Conservation (phyloP, 495 filamentous ascomycete genomes). For the Usnea hakonensis region DNA sequence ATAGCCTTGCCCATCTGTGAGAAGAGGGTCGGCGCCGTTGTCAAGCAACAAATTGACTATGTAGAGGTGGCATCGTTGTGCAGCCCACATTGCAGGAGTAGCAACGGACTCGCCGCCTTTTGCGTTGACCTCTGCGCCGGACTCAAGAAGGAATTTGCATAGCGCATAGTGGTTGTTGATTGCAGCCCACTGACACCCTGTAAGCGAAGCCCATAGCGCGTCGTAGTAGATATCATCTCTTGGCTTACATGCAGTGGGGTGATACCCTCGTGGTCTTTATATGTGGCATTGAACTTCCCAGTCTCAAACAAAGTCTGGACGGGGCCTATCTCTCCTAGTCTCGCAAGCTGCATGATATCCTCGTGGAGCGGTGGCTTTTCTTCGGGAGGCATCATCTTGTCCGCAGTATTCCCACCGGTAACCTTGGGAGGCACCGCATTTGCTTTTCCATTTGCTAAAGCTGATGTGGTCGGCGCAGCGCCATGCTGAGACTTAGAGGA, state of each 20-base stretch:
- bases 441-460: constrained; percentile 46
- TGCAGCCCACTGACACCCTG: constrained; percentile 76
- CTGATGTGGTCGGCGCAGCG: constrained; percentile 25
- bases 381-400: constrained; percentile 46
- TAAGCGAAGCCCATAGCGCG: not conserved
- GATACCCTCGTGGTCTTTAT: constrained; percentile 83
- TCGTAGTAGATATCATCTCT: not conserved
- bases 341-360: constrained; percentile 93
- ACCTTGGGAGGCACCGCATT: constrained; percentile 52
- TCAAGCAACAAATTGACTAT: constrained; percentile 72
- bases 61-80: constrained; percentile 88
- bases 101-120: constrained; percentile 91
- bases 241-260: constrained; percentile 84
- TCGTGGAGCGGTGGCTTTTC: constrained; percentile 55
- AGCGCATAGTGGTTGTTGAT: constrained; percentile 97
- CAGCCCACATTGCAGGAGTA: constrained; percentile 94
- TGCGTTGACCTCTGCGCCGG: constrained; percentile 84
- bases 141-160: constrained; percentile 88
- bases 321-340: constrained; percentile 72
- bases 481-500: constrained; percentile 3
- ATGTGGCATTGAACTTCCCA: constrained; percentile 70
- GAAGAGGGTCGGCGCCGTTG: constrained; percentile 79
- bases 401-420: constrained; percentile 50
- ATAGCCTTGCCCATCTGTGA: constrained; percentile 88
- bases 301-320: constrained; percentile 85